Base-by-base conservation (phyloP, 2,329 filamentous ascomycete species). In the Grosmannia serpens region DNA sequence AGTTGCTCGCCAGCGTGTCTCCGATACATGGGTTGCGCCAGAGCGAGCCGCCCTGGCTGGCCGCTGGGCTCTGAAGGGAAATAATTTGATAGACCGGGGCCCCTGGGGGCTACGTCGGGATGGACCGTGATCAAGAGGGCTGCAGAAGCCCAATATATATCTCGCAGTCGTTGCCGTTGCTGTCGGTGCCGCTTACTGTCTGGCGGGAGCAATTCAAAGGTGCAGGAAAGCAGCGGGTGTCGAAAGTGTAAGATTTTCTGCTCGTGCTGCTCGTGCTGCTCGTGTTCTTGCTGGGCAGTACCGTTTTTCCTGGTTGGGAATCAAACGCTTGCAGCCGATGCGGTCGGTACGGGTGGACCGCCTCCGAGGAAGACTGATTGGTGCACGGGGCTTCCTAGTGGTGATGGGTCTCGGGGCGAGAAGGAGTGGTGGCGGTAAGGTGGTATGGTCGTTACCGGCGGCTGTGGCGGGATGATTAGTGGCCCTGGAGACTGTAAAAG, bases 21-120 rank as follows among this genome's bases (percentile, higher is more conserved):
- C 77, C 81, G 74, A 81, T 81, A 74, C 83, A 87, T 87, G 80
- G 83, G 82, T 83, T 80, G 83, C 83, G 83, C 85, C 84, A 87
- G 85, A 87, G 84, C 84, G 79, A 80, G 75, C 77, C 83, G 84
- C 85, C 82, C 84, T 84, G 82, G 83, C 84, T 84, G 84, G 80
- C 78, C 80, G 80, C 82, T 77, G 81, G 77, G 73, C 72, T 79
- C 76, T 81, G 80, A 69, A 82, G 76, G 70, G 80, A 79, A 73
- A 81, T 74, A 78, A 81, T 81, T 76, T 75, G 77, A 70, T 73
- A 69, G 68, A 71, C 70, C 67, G 72, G 73, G 73, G 77, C 79
- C 79, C 77, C 77, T 72, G 69, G 71, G 77, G 79, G 78, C 78
- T 77, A 72, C 70, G 69, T 71, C 70, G 70, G 69, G 64, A 64